Base-by-base conservation (phyloP, 106 monocot genomes). In the Cymbidium sinense region DNA sequence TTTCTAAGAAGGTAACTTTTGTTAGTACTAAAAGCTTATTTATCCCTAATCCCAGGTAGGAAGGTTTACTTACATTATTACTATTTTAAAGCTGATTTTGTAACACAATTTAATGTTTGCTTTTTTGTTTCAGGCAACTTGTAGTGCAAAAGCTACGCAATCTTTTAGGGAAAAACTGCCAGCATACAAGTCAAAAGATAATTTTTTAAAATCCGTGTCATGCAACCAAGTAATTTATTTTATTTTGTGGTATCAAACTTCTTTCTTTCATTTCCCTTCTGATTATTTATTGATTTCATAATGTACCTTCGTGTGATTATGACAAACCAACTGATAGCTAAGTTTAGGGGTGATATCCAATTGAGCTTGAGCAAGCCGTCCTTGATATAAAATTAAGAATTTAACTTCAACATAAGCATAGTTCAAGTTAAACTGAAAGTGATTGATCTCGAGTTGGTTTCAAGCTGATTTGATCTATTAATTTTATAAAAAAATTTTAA, bases 151-250 rank as follows among this genome's bases (percentile, higher is more conserved):
- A 85, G 85, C 85, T 55, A 94, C 94, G 98, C 94, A 90, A 73
- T 85, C 87, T 76, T 98, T 98, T 74, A 87, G 98, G 78, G 92
- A 98, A 81, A 94, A 94, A 33, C 75, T 98, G 75, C 98, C 98
- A 72, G 98, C 98, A 73, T 90, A 82, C 82, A 94, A 92, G 61
- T 64, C 90, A 54, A 92, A 85, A 81, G 89, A 89, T 69, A 83
- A 87, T 62, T 98, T 98, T 79, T 74, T 98, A 52, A 90, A 90
- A 82, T 88, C 87, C 77, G 88, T 98, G 41, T 77, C 84, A 61
- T 50, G 75, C 61, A 98, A 92, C 80, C 98, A 98, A 92, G 98
- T 92, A 79, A 31, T 23, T 67, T 65, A n/a, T 70, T 47, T 47
- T 13, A 13, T 47, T 50, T 50, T 50, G 5, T 50, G 35, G 9